A percentile compares a stretch with the other conserved stretches of the same genome.
Evolutionary conservation across 768 basidiomycete species (phyloP).

Genomic region (Tremella yokohamensis): DNA sequence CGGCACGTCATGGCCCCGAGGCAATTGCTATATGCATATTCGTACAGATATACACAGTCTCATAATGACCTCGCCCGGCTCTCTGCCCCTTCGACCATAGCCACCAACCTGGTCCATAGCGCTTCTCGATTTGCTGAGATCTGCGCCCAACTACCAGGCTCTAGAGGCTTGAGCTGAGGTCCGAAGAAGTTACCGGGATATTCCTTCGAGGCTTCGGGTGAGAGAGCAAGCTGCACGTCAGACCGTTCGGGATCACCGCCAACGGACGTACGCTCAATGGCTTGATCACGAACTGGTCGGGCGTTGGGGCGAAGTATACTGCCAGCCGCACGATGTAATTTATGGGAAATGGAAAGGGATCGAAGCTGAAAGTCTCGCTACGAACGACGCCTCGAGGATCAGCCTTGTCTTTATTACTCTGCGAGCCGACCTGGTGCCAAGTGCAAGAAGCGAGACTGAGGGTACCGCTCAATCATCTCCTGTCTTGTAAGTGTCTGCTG

Average conservation of each 20-base stretch:
- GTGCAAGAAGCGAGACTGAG: background rate
- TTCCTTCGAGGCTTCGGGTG: background rate
- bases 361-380: background rate
- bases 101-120: background rate
- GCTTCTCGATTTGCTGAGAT: background rate
- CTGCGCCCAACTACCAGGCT: conserved; percentile 1
- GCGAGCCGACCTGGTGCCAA: background rate
- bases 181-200: background rate
- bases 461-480: background rate
- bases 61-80: too few species aligned
- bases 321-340: background rate
- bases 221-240: background rate
- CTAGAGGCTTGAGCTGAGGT: background rate
- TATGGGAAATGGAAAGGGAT: background rate
- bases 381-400: background rate
- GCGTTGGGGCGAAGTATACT: background rate
- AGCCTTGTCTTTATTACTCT: too few species aligned
- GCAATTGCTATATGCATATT: too few species aligned
- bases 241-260: background rate
- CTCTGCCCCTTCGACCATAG: too few species aligned
- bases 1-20: too few species aligned
- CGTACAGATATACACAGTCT: too few species aligned
- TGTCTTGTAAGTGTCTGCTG: too few species aligned
- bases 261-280: background rate
- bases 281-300: background rate